Conservation (phyloP, 1,284 basidiomycete genomes). For the Porodaedalea pini region DNA sequence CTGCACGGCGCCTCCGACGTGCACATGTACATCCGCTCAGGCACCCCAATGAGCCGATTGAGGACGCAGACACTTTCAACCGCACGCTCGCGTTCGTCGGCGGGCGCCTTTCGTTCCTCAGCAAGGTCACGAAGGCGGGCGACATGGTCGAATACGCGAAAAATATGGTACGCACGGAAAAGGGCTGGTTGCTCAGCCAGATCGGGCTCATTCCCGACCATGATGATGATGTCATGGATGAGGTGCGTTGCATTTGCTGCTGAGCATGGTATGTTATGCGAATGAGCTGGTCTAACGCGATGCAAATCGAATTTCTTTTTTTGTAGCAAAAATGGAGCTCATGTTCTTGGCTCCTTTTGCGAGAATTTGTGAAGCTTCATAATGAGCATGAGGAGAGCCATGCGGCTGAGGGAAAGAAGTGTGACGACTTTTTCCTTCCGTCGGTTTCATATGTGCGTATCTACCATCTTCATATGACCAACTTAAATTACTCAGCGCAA, state of each 20-base stretch:
- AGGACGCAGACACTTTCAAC: conserved; percentile 39
- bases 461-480: too few relatives aligned
- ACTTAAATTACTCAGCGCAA: too few relatives aligned
- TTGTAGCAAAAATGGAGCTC: conserved; percentile 74
- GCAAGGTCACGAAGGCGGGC: conserved; percentile 51
- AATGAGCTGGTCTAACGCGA: conserved; percentile 4
- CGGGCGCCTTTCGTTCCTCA: conserved; percentile 74
- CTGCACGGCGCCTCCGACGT: conserved; percentile 53
- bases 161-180: conserved; percentile 65
- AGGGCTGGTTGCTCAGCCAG: conserved; percentile 72
- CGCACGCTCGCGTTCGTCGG: conserved; percentile 63
- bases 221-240: conserved; percentile 86
- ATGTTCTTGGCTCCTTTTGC: conserved; percentile 72
- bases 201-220: conserved; percentile 71
- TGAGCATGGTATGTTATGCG: background rate
- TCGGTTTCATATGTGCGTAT: conserved; percentile 55
- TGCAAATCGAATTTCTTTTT: background rate
- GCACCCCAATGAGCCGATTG: conserved; percentile 26
- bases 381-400: conserved; percentile 46
- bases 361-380: conserved; percentile 61
- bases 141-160: conserved; percentile 65
- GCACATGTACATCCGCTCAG: conserved; percentile 27
- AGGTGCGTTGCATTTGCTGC: conserved; percentile 40
- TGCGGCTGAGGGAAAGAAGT: conserved; percentile 38
- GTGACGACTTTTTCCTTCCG: conserved; percentile 50